Percentiles rank a stretch among this genome's conserved stretches.
These are phyloP conservation scores for Aspergillus fumigatiaffinis DNA, from an alignment of 2,329 filamentous ascomycete species.

Conservation along the genomic window DNA sequence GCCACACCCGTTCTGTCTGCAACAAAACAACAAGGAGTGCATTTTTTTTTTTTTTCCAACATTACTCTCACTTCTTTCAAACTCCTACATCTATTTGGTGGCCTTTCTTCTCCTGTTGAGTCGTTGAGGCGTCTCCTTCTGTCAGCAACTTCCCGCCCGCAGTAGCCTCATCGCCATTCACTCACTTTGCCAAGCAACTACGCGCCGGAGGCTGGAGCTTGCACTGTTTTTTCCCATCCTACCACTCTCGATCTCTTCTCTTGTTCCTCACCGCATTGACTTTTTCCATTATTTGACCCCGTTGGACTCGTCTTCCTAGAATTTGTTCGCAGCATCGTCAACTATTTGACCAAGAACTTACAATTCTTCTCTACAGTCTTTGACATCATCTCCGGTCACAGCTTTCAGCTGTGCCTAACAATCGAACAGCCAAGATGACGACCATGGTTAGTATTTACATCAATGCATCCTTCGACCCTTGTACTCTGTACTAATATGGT, in stretches of 20 bases:
- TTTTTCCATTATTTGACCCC: background rate
- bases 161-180: constrained; percentile 6
- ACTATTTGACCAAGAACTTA: background rate
- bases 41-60: background rate
- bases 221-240: background rate
- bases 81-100: background rate
- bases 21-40: background rate
- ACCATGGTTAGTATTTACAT: constrained; percentile 32
- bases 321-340: background rate
- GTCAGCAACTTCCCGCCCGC: constrained; percentile 1
- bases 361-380: constrained; percentile 7
- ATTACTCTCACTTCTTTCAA: background rate
- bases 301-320: background rate
- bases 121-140: background rate
- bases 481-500: constrained; percentile 13
- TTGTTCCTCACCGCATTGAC: constrained; percentile 1
- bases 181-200: constrained; percentile 14
- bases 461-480: background rate
- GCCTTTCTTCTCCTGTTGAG: background rate
- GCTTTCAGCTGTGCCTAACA: constrained; percentile 27
- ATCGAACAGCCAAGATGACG: constrained; percentile 30
- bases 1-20: constrained; percentile 16
- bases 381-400: constrained; percentile 14
- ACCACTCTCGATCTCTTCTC: constrained; percentile 1
- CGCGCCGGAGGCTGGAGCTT: constrained; percentile 14